Evolutionary conservation across 2,329 filamentous ascomycete genomes (phyloP).

Genomic region (Hymenoscyphus repandus): DNA sequence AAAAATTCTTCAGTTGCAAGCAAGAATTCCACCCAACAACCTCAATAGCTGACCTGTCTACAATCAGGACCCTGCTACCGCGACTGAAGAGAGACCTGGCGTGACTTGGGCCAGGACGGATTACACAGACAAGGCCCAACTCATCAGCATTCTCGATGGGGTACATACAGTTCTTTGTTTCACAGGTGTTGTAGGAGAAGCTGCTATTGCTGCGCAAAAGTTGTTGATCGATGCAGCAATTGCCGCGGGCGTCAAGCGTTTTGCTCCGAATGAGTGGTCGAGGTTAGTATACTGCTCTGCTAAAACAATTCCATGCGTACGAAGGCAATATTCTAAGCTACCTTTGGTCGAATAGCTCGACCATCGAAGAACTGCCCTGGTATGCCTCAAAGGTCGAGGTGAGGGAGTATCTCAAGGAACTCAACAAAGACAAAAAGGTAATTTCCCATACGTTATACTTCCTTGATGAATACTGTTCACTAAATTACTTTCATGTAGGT

Average conservation of each 20-base stretch:
- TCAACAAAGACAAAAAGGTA: conserved; percentile 38
- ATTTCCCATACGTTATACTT: conserved; percentile 32
- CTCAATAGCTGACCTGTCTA: background rate
- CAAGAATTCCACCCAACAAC: too few species aligned
- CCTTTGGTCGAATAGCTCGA: conserved; percentile 28
- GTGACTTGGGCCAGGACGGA: conserved; percentile 37
- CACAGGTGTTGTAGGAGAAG: conserved; percentile 27
- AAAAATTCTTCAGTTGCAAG: conserved; percentile 1
- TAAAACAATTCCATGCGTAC: too few species aligned
- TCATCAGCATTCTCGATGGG: conserved; percentile 38
- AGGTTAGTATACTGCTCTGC: conserved; percentile 1
- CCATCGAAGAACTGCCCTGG: conserved; percentile 37
- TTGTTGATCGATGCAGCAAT: conserved; percentile 35
- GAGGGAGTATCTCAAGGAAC: conserved; percentile 35
- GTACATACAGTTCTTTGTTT: conserved; percentile 49
- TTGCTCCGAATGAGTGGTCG: conserved; percentile 33
- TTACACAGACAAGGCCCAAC: conserved; percentile 36
- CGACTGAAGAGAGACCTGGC: conserved; percentile 11
- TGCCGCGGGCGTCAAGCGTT: conserved; percentile 33
- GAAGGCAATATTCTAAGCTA: too few species aligned
- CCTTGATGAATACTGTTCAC: conserved; percentile 16
- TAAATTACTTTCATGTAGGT: conserved; percentile 3
- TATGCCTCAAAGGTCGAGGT: conserved; percentile 39
- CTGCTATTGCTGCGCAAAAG: conserved; percentile 25
- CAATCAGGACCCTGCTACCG: conserved; percentile 23